Evolutionary conservation across 306 rosid genomes (phyloP).

Genomic region (Trifolium subterraneum): DNA sequence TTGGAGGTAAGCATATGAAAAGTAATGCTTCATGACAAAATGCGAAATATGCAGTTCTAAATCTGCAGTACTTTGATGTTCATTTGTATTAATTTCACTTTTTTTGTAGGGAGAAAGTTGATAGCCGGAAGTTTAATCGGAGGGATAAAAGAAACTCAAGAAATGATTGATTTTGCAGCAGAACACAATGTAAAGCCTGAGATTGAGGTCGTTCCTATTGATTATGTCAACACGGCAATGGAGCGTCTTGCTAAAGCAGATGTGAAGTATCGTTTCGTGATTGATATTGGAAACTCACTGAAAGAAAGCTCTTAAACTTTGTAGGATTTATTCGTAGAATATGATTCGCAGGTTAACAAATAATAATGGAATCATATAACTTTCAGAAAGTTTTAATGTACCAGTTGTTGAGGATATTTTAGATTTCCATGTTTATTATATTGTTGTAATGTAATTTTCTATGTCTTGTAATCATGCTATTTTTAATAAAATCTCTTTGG

Average conservation of each 20-base stretch:
- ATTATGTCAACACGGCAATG: constrained; percentile 34
- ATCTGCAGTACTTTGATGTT: background rate
- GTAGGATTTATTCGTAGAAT: background rate
- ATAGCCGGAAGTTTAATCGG: constrained; percentile 15
- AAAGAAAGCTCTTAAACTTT: constrained; percentile 2
- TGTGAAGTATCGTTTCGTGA: constrained; percentile 19
- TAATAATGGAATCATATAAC: too few species aligned
- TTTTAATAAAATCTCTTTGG: too few species aligned
- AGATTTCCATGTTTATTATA: background rate
- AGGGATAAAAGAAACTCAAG: background rate
- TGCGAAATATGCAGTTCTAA: background rate
- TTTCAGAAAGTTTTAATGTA: background rate
- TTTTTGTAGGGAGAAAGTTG: constrained; percentile 11
- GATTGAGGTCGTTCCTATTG: constrained; percentile 24
- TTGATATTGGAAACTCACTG: background rate
- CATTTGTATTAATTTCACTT: background rate
- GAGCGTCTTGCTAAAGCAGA: constrained; percentile 30
- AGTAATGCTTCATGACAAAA: background rate
- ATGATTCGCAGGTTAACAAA: background rate
- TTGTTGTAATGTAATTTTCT: background rate
- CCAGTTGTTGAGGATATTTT: background rate
- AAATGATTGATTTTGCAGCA: constrained; percentile 14
- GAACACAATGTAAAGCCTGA: constrained; percentile 31
- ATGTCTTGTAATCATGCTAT: too few species aligned
- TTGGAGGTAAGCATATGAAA: constrained; percentile 18